These are phyloP conservation scores for Rubia occidens DNA, from an alignment of 305 asterid genomes.

Conservation along the genomic window DNA sequence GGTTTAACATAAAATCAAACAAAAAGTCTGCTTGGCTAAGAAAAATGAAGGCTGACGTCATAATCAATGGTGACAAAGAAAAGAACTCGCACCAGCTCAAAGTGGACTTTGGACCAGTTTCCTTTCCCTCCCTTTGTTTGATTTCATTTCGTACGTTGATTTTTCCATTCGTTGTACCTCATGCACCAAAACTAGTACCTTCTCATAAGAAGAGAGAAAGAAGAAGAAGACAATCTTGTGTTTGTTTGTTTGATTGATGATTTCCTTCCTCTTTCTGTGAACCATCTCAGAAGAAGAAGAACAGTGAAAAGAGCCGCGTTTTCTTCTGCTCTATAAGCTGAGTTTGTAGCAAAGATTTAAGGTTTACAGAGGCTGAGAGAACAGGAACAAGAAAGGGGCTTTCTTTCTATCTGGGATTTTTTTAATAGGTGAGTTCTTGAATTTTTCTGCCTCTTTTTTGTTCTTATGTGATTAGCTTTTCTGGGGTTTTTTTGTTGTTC, in stretches of 20 bases:
- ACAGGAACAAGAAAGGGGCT: constrained; percentile 8
- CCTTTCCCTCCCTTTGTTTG: not conserved
- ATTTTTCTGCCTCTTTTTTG: not conserved
- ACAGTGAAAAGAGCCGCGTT: not conserved
- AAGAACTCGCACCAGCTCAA: not conserved
- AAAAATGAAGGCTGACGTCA: constrained; percentile 3
- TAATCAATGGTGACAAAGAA: not conserved
- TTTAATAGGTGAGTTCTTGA: not conserved
- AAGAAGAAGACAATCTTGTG: not conserved
- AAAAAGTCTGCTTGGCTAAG: not conserved
- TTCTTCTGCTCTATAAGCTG: not conserved
- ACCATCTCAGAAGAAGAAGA: constrained; percentile 14
- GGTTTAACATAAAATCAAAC: too few relatives aligned
- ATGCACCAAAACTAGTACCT: too few relatives aligned
- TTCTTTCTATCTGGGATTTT: not conserved
- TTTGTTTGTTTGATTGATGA: constrained; percentile 2
- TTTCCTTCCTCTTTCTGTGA: constrained; percentile 17
- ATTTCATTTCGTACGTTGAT: not conserved
- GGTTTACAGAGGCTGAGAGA: not conserved
- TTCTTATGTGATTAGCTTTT: not conserved
- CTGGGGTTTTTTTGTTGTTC: not conserved
- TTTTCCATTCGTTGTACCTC: too few relatives aligned
- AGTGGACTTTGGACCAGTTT: constrained; percentile 14
- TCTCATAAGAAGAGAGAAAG: not conserved
- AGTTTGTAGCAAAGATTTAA: not conserved